Evolutionary conservation across 2,329 filamentous ascomycete species (phyloP), one percentile per base, ranked within the genome.

Genomic region (Alternaria metachromatica): DNA sequence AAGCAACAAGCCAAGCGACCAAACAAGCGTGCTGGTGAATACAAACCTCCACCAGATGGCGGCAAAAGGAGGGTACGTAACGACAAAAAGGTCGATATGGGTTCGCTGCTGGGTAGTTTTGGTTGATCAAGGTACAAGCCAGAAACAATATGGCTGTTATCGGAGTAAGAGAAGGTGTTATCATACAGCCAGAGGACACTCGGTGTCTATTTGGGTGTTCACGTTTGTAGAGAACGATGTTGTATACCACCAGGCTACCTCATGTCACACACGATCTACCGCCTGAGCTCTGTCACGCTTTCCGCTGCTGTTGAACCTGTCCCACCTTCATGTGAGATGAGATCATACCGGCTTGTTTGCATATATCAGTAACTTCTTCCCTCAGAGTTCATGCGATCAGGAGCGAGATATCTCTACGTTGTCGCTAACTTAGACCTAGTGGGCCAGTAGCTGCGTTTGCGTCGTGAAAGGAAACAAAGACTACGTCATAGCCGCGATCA

Each of bases 21-120:
- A n/a, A 21, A 8, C 5, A 62, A 60, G 33, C 61, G 58, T 13
- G 13, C 25, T 11, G 37, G n/a, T 6, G 21, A 26, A 11, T n/a
- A 46, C 43, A 18, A n/a, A 6, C 15, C 30, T 5, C 61, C 54
- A 37, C 43, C 57, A 49, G 28, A 55, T 28, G 64, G 30, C 33
- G 73, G 74, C 63, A 74, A 65, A 58, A 68, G 66, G 21, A 75
- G 67, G 54, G 37, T 75, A n/a, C 66, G 70, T 6, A 37, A 44
- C 15, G 62, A 55, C 20, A 76, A 72, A 55, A 59, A 67, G n/a
- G 53, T 63, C 23, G 72, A 73, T 33, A 62, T 76, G 37, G 66
- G 63, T 6, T 70, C 70, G 3, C 49, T 76, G n/a, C 49, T 76
- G 18, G 71, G 61, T 50, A 60, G 51, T 11, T 75, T 75, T 55